Evolutionary conservation across 1,284 basidiomycete species (phyloP), one percentile per base, ranked within the genome.

Genomic region (Marasmius tenuissimus): DNA sequence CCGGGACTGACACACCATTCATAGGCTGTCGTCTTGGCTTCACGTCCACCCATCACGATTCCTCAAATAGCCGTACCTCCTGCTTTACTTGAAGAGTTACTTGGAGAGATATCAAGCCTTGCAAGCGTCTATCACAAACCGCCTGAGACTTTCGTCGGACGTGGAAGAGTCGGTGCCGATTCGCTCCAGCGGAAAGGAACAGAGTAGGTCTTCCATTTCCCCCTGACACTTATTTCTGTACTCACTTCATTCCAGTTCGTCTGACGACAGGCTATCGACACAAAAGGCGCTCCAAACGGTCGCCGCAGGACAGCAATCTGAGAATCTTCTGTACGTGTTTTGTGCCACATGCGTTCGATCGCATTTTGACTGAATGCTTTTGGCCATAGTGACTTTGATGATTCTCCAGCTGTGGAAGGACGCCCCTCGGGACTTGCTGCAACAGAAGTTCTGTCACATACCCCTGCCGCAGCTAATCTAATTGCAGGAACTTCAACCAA

Each of bases 71-170:
- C 93, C 0, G 94, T 99, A 0, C 83, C 97, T 0, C 87, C 94
- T 1, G 93, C 88, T 0, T 78, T 99, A n/a, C 80, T 99, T 22
- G 96, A 98, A 70, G 97, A 99, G 74, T 85, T 99, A 1, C 76
- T 99, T 0, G 85, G 88, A 40, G 96, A 97, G 71, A 86, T 98
- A 38, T 93, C 92, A 1, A 89, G 85, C 58, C 79, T 98, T 18
- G 93, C 96, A 0, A 95, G 92, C 72, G 95, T 97, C 4, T 98
- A 98, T 70, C 96, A 98, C 78, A 98, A 97, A 75, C 97, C 97
- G 0, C 90, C 90, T 18, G 94, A 90, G 73, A 96, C 94, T 0
- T 96, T 96, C 69, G 86, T 96, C 61, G 94, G 94, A 1, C 85
- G 86, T 67, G 94, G 94, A 11, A 82, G 93, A 47, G 81, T 96